Evolutionary conservation across 2,329 filamentous ascomycete genomes (phyloP), one percentile per base, ranked within the genome.

Genomic region (Fulvia fulva): DNA sequence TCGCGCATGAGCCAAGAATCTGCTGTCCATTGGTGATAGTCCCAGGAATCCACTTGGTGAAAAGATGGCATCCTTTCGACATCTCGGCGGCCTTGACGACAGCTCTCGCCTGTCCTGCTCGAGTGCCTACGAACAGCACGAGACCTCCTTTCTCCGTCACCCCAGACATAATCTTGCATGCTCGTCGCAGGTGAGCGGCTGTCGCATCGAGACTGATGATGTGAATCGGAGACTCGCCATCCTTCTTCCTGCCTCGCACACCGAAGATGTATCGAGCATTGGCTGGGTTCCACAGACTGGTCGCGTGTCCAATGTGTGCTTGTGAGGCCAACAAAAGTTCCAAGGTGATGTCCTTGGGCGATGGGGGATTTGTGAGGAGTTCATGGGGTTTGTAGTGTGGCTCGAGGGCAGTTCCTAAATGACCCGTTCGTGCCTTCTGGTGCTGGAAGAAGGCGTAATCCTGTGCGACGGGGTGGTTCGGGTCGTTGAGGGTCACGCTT

Each of bases 211-310:
- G 86, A 9, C 88, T 89, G 74, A 99, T 96, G 73, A 99, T 91
- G 57, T 72, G 70, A 19, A 72, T 70, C 7, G 69, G 68, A 25
- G 63, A 59, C 9, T 62, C 52, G 25, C 54, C 53, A 30, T 62
- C 59, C 77, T 97, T 93, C 61, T 96, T 87, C 16, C 89, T 91
- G 66, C 94, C 84, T 46, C 94, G 83, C 61, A 96, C 84, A 67
- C 94, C 94, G 73, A 90, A 92, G 73, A 99, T 97, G 77, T 97
- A 97, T 65, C 89, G 85, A 64, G 91, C 87, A 78, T 97, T 99
- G 53, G 86, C 87, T 11, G 94, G 92, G 76, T 99, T 96, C 94
- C 94, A 99, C 51, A 92, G 82, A 61, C 90, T 90, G 0, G 89
- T 93, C 69, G 89, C 84, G 77, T 99, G 94, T 63, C 94, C 94